Percentiles rank a stretch among this genome's conserved stretches.
phyloP scores from a whole-genome alignment of 169 alveolate genomes.

The Perkinsus chesapeaki region DNA sequence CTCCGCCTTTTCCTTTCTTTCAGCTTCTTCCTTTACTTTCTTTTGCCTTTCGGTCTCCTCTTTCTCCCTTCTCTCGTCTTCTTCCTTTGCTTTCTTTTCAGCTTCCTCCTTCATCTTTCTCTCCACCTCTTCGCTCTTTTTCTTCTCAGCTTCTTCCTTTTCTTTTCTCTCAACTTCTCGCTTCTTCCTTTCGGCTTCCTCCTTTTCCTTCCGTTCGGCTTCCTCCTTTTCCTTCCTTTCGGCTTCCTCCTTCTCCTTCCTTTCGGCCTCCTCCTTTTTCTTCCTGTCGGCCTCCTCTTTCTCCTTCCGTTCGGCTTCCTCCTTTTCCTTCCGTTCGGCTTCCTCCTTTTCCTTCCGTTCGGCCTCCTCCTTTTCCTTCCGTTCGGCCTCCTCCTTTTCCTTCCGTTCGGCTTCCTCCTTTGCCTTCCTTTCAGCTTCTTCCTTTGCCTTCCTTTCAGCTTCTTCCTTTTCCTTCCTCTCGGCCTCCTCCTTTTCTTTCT shows the following conservation, averaged over 20 bases:
- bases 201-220: not conserved
- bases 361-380: slow-evolving; percentile 3
- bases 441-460: not conserved
- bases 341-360: not conserved
- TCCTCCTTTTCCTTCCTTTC: not conserved
- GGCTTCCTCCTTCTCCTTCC: not conserved
- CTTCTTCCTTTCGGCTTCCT: not conserved
- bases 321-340: not conserved
- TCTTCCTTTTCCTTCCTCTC: not conserved
- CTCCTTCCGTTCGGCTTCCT: not conserved
- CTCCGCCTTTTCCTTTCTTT: not conserved
- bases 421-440: not conserved
- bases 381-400: not conserved
- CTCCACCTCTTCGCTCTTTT: not conserved
- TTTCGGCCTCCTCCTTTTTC: not conserved
- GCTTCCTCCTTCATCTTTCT: not conserved
- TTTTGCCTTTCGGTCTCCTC: not conserved
- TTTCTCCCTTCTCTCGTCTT: not conserved
- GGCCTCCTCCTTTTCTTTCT: not conserved
- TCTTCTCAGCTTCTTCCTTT: not conserved
- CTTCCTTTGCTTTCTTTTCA: not conserved
- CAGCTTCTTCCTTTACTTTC: not conserved
- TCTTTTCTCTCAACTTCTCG: not conserved
- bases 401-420: not conserved
- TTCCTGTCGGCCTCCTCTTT: not conserved